phyloP scores from a whole-genome alignment of 2,329 filamentous ascomycete genomes.

The Dendryphion nanum region DNA sequence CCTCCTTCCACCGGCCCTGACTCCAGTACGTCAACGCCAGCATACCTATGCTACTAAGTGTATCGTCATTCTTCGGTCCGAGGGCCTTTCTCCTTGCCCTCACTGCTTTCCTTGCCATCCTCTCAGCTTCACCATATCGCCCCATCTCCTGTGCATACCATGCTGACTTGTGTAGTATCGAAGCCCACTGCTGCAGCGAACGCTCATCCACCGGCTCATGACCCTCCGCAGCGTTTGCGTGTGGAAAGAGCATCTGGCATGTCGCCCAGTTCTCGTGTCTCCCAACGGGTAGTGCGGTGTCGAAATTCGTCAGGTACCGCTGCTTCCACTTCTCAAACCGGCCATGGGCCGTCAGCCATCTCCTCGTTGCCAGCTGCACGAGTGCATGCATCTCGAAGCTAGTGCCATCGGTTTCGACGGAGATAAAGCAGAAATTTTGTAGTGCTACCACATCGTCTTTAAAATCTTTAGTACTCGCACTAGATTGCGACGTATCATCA shows the following conservation, averaged over 20 bases:
- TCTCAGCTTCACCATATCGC: conserved; percentile 1
- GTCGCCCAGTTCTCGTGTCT: conserved; percentile 35
- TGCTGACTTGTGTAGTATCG: conserved; percentile 3
- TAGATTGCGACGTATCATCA: conserved; percentile 18
- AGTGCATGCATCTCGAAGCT: background rate
- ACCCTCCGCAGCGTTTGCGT: conserved; percentile 13
- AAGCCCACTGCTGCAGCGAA: conserved; percentile 2
- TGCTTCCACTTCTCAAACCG: conserved; percentile 6
- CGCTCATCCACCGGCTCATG: background rate
- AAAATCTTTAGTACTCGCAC: conserved; percentile 12
- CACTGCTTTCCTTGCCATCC: conserved; percentile 1
- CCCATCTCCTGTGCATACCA: conserved; percentile 6
- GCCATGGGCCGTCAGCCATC: background rate
- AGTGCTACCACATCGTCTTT: conserved; percentile 35
- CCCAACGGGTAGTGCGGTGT: conserved; percentile 24
- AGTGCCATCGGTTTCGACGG: background rate
- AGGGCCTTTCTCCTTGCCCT: conserved; percentile 3
- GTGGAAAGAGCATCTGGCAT: conserved; percentile 31
- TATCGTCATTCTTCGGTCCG: conserved; percentile 1
- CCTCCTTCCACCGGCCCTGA: background rate
- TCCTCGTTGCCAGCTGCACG: background rate
- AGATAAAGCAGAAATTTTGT: conserved; percentile 10
- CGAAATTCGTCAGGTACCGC: conserved; percentile 27
- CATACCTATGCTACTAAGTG: background rate
- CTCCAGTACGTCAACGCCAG: background rate